phyloP scores from a whole-genome alignment of 257 asterid species.

The Ehretia macrophylla region DNA sequence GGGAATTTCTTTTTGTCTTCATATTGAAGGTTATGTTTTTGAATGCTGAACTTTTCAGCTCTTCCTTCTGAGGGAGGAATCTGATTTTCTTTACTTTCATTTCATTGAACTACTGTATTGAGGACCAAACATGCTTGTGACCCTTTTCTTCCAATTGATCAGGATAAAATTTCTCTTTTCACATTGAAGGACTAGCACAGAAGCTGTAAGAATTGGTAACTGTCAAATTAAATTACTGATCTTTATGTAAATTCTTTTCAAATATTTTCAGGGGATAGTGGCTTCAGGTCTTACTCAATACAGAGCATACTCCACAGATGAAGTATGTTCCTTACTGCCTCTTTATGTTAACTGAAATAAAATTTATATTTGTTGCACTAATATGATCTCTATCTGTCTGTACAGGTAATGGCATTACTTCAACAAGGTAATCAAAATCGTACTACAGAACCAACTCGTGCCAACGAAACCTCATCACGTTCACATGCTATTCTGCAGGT shows the following conservation, averaged over 20 bases:
- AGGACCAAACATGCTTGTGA: too few relatives aligned
- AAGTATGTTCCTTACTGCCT: slow-evolving; percentile 28
- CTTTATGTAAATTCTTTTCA: slow-evolving; percentile 4
- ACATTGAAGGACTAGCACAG: too few relatives aligned
- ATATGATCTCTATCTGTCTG: not conserved
- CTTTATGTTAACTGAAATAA: slow-evolving; percentile 2
- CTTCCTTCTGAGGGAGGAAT: too few relatives aligned
- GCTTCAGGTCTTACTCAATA: slow-evolving; percentile 66
- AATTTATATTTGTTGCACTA: not conserved
- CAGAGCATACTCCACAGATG: slow-evolving; percentile 57
- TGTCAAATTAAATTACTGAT: not conserved
- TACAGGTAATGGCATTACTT: slow-evolving; percentile 54
- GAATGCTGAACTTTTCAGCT: too few relatives aligned
- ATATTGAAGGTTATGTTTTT: too few relatives aligned
- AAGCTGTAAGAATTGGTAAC: too few relatives aligned
- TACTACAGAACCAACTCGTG: slow-evolving; percentile 66
- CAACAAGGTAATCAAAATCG: slow-evolving; percentile 62
- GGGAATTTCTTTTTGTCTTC: too few relatives aligned
- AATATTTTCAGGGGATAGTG: slow-evolving; percentile 47
- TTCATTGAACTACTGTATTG: too few relatives aligned
- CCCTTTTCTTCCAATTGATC: too few relatives aligned
- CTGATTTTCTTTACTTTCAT: too few relatives aligned
- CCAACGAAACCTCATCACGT: slow-evolving; percentile 62
- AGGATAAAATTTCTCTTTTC: too few relatives aligned
- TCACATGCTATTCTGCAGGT: slow-evolving; percentile 76